These are phyloP conservation scores for Ballota nigra DNA, from an alignment of 257 asterid species.

Conservation along the genomic window DNA sequence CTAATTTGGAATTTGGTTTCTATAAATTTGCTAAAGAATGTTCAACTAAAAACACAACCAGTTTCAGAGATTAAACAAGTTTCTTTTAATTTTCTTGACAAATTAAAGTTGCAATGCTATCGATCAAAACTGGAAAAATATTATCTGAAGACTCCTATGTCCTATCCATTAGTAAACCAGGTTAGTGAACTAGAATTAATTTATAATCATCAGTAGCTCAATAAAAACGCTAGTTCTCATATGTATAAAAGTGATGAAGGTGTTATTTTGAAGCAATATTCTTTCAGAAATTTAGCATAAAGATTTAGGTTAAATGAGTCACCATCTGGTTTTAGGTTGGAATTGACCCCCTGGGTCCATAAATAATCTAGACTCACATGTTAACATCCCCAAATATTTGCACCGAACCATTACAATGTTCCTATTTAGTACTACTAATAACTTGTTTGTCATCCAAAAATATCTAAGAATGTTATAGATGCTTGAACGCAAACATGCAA, in stretches of 20 bases:
- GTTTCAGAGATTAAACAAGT: background rate
- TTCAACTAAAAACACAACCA: background rate
- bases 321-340: background rate
- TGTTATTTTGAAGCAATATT: background rate
- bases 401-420: background rate
- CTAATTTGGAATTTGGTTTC: constrained; percentile 4
- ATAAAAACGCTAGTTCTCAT: background rate
- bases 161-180: background rate
- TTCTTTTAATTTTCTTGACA: background rate
- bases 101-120: background rate
- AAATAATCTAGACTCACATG: background rate
- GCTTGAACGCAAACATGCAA: background rate
- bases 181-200: background rate
- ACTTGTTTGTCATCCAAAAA: background rate
- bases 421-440: background rate
- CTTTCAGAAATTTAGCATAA: background rate
- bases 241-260: background rate
- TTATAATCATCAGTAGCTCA: background rate
- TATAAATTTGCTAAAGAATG: background rate
- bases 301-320: background rate
- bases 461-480: background rate
- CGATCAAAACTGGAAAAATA: background rate
- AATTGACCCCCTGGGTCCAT: background rate
- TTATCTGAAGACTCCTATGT: background rate
- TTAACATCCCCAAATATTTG: background rate